Percentiles rank a stretch among this genome's conserved stretches.
Evolutionary conservation across 768 basidiomycete species (phyloP).

Genomic region (Naganishia randhawae): DNA sequence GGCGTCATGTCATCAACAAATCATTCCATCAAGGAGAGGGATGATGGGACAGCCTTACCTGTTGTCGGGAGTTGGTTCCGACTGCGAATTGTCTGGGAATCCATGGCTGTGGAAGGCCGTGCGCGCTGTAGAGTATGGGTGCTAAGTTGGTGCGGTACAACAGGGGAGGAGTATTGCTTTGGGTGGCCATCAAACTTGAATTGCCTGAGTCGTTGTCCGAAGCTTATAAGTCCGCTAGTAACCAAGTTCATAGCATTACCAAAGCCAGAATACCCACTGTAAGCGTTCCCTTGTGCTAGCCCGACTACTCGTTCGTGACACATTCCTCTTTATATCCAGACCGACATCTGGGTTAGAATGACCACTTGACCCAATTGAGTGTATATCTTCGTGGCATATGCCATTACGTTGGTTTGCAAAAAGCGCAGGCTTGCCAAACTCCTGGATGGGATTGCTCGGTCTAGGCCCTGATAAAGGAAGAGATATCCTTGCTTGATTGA

Average conservation of each 20-base stretch:
- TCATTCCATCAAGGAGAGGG: not conserved
- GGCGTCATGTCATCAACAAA: not conserved
- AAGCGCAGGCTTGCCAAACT: no score
- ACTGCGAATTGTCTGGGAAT: not conserved
- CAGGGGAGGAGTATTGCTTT: not conserved
- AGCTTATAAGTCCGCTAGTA: not conserved
- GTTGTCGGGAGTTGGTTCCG: not conserved
- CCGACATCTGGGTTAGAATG: not conserved
- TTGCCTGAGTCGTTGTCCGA: not conserved
- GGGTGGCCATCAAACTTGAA: conserved; percentile 10
- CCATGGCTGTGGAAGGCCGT: conserved; percentile 17
- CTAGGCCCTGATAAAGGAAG: not conserved
- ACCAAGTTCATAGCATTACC: not conserved
- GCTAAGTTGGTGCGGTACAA: not conserved
- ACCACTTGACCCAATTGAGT: not conserved
- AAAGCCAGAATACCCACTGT: not conserved
- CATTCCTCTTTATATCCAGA: not conserved
- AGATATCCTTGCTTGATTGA: conserved; percentile 11
- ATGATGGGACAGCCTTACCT: not conserved
- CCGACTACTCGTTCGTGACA: conserved; percentile 15
- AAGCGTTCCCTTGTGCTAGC: conserved; percentile 14
- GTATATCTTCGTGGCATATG: not conserved
- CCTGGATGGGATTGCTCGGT: not conserved
- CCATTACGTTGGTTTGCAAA: not conserved
- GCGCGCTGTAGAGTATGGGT: not conserved